Percentiles rank a stretch among this genome's conserved stretches.
Conservation (phyloP, 306 rosid species). For the Phaseolus lunatus region DNA sequence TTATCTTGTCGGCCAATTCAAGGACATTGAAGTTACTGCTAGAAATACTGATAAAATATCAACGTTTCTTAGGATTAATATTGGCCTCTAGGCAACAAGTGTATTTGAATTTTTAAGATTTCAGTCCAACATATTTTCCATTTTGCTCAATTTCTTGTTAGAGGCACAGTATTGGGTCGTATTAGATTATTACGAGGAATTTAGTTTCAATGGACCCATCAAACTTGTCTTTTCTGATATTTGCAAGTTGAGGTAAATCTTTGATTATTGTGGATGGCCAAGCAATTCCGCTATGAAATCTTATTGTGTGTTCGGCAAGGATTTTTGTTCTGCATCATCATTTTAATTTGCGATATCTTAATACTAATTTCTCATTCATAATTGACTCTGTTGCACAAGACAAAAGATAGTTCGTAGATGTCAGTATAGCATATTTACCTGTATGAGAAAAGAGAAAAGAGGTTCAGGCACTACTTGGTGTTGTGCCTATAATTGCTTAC, state of each 20-base stretch:
- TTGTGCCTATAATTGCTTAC: too few relatives aligned
- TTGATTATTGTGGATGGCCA: neutral
- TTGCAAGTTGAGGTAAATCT: neutral
- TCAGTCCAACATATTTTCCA: neutral
- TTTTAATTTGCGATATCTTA: neutral
- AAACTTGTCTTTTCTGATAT: neutral
- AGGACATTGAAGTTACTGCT: neutral
- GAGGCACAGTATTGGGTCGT: neutral
- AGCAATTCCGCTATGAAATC: neutral
- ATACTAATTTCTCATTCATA: neutral
- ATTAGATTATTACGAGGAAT: neutral
- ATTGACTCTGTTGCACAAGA: neutral
- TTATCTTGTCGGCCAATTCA: slow-evolving; percentile 20
- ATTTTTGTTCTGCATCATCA: neutral
- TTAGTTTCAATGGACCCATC: neutral
- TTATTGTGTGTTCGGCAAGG: neutral
- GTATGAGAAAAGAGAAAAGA: too few relatives aligned
- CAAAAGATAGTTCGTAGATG: neutral
- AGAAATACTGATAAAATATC: neutral
- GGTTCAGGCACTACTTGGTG: too few relatives aligned
- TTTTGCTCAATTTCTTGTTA: neutral
- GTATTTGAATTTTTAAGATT: neutral
- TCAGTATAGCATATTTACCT: too few relatives aligned
- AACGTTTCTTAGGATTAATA: neutral
- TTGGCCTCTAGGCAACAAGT: neutral